Evolutionary conservation across 768 basidiomycete species (phyloP), one percentile per base, ranked within the genome.

Genomic region (Lactifluus piperatus): DNA sequence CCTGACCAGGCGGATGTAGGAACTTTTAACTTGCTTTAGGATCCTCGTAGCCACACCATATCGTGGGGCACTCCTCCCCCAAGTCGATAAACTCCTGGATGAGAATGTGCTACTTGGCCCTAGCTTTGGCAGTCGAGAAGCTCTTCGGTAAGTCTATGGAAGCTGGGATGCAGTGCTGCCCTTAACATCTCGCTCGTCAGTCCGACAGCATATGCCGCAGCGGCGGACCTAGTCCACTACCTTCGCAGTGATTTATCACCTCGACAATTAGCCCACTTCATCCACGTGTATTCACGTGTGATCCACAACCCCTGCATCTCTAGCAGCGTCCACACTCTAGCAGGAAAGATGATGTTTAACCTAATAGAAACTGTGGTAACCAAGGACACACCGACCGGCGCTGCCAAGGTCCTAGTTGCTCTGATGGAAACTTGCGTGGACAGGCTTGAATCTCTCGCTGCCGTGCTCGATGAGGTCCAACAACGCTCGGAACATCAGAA

Each of bases 191-290:
- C 45, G 55, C 56, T 62, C 62, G 26, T 16, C 66, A 89, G 91
- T 54, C 82, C 88, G 2, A 80, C 84, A 41, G 88, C 90, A 3
- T 94, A 93, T 72, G 86, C 85, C 58, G 87, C 91, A 48, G 82
- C 95, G 6, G 93, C 93, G 32, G 97, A 99, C 71, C 79, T 97
- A 11, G 85, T 97, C 56, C 94, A 97, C 68, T 92, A 97, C 68
- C 80, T 94, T 57, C 87, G 92, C 51, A 77, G 76, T 46, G 94
- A 97, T 20, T 81, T 98, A 39, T 82, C 83, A 2, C 76, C 86
- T 5, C 71, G 80, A 9, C 94, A 95, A 67, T 75, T 97, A 20
- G 77, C 82, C 4, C 81, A 82, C 18, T 82, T 95, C 57, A 83
- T 93, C 26, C 83, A 88, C 65, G 82, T 90, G 54, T 97, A 91